Conservation (phyloP, 164 flowering plant species). For the Akebia trifoliata region DNA sequence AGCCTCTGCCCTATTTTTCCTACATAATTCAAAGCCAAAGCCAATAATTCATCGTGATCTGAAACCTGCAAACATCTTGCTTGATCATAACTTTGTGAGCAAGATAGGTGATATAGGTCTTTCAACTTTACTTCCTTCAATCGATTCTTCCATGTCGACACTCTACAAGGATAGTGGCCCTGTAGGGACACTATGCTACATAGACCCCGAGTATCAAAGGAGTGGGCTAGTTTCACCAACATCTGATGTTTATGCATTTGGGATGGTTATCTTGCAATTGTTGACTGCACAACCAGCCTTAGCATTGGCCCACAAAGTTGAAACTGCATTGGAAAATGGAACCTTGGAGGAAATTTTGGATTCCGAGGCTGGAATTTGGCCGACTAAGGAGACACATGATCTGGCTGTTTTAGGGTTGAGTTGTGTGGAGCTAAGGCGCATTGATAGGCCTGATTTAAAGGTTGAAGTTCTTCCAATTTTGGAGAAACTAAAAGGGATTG, state of each 20-base stretch:
- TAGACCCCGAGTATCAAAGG: constrained; percentile 95
- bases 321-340: constrained; percentile 48
- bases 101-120: constrained; percentile 95
- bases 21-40: constrained; percentile 74
- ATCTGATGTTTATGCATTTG: constrained; percentile 86
- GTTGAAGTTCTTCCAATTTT: constrained; percentile 53
- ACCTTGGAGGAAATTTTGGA: constrained; percentile 49
- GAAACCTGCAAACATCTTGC: constrained; percentile 90
- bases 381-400: constrained; percentile 58
- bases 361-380: constrained; percentile 68
- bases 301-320: constrained; percentile 59
- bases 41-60: constrained; percentile 85
- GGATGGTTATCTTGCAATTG: constrained; percentile 77
- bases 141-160: constrained; percentile 27
- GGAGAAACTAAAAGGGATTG: constrained; percentile 52
- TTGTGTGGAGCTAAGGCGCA: constrained; percentile 60
- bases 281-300: constrained; percentile 72
- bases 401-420: constrained; percentile 54
- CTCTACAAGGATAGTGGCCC: constrained; percentile 42
- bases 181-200: constrained; percentile 81
- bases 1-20: constrained; percentile 72
- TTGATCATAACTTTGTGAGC: constrained; percentile 73
- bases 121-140: constrained; percentile 46
- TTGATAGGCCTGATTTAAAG: constrained; percentile 71
- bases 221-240: constrained; percentile 64